Conservation (phyloP, 352 stramenopile genomes). For the Blastocystis sp. region DNA sequence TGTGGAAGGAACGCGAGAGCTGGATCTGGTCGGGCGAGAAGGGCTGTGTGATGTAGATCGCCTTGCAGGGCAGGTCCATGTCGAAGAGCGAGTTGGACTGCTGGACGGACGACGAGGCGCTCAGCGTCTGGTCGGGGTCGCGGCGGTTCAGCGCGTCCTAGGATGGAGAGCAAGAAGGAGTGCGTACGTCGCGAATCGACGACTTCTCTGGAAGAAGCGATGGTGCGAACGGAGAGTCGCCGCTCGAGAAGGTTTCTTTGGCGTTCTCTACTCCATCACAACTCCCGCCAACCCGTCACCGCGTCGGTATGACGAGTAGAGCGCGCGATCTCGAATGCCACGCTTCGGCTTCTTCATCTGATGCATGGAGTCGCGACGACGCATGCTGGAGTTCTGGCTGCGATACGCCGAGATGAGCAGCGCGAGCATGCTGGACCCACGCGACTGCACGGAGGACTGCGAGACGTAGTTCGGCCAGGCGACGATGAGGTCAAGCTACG, state of each 20-base stretch:
- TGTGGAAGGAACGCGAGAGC: neutral
- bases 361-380: neutral
- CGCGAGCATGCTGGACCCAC: neutral
- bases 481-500: conserved; percentile 19
- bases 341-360: neutral
- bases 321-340: neutral
- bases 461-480: conserved; percentile 29
- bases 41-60: conserved; percentile 42
- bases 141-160: conserved; percentile 17
- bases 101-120: neutral
- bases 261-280: neutral
- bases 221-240: neutral
- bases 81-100: neutral
- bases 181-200: conserved; percentile 14
- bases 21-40: conserved; percentile 25
- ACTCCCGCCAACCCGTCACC: neutral
- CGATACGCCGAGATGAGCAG: neutral
- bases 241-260: neutral
- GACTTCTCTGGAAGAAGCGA: conserved; percentile 16
- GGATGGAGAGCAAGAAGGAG: neutral
- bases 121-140: neutral
- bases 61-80: conserved; percentile 7
- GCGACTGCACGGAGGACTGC: neutral
- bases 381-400: neutral
- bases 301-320: conserved; percentile 27